Evolutionary conservation across 2,329 filamentous ascomycete genomes (phyloP), one percentile per base, ranked within the genome.

Genomic region (Dactylellina cionopaga): DNA sequence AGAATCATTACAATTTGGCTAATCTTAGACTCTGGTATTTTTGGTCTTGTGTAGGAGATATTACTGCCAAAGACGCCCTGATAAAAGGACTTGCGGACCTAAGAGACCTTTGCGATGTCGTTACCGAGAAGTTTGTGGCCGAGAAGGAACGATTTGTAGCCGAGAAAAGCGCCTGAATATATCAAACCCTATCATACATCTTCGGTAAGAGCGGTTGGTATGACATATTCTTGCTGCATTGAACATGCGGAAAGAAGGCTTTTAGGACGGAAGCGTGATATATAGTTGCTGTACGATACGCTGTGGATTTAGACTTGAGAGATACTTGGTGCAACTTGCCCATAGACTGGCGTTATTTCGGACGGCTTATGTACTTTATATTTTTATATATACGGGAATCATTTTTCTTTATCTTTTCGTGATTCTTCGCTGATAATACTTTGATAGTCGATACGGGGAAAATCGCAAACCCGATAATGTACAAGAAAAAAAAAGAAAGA

Each of bases 51-150:
- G 74, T 49, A 75, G 96, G 92, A 92, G 76, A 88, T 88, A 43
- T 89, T 4, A 91, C 87, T 17, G 94, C 93, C 1, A 88, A 92
- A 33, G 89, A 94, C 76, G 95, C 93, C 1, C 83, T 99, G 33
- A 89, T 95, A 77, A 98, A 98, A 82, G 95, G 94, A 0, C 84
- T 99, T 33, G 85, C 88, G 74, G 94, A 98, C 78, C 83, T 99
- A 66, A 91, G 95, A 81, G 92, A 95, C 66, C 86, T 98, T 43
- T 98, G 94, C 80, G 94, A 98, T 80, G 90, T 96, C 2, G 91
- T 99, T 3, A 87, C 90, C n/a, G 91, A 96, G 56, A 94, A 96
- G 80, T 99, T 96, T 81, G 89, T 85, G 63, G 82, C 82, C 10
- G 87, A 91, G 72, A 84, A 88, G 71, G 85, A 91, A 75, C 83